These are phyloP conservation scores for Metrosideros polymorpha DNA, from an alignment of 441 rosid genomes.

Conservation along the genomic window DNA sequence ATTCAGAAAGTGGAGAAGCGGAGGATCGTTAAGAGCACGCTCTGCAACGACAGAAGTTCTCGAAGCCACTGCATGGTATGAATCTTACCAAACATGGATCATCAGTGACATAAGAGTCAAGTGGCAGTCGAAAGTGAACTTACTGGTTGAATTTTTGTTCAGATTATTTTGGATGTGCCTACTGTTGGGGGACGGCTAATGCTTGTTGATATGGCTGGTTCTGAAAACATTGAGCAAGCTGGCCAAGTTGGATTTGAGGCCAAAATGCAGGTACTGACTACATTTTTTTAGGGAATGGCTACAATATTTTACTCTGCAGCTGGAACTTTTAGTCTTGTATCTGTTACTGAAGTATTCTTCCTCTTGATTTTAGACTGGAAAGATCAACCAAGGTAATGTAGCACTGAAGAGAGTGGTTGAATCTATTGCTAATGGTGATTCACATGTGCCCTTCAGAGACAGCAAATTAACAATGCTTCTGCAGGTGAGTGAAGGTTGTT, in stretches of 20 bases:
- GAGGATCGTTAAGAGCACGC: conserved; percentile 88
- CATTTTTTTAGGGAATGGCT: background rate
- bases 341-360: background rate
- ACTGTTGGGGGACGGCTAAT: conserved; percentile 91
- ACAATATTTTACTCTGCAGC: background rate
- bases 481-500: conserved; percentile 40
- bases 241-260: conserved; percentile 92
- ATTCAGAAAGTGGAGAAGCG: conserved; percentile 92
- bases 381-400: conserved; percentile 91
- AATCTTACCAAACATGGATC: background rate
- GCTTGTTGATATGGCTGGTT: conserved; percentile 99
- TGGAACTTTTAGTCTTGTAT: background rate
- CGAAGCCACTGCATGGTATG: conserved; percentile 95
- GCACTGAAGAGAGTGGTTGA: conserved; percentile 95
- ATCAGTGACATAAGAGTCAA: background rate
- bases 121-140: background rate
- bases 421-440: conserved; percentile 96
- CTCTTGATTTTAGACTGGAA: conserved; percentile 58
- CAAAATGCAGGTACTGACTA: conserved; percentile 72
- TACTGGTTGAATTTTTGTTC: background rate
- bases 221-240: conserved; percentile 95
- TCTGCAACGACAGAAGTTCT: conserved; percentile 87
- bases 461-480: conserved; percentile 94
- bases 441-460: conserved; percentile 98
- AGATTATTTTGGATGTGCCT: conserved; percentile 95